These are phyloP conservation scores for Pythium graminicola DNA, from an alignment of 352 stramenopile species.

Conservation along the genomic window DNA sequence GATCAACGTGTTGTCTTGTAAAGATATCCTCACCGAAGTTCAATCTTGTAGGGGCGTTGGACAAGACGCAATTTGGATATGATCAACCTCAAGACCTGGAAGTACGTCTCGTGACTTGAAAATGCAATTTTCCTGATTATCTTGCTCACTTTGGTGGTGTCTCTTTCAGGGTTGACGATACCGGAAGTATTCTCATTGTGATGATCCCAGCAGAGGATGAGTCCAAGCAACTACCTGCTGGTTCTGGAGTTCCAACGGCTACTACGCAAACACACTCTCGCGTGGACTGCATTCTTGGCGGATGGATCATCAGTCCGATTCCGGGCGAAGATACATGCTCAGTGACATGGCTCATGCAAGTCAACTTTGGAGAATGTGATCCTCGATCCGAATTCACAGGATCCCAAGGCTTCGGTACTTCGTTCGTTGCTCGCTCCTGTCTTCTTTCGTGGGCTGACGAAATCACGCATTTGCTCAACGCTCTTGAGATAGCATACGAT, in stretches of 20 bases:
- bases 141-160: background rate
- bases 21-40: too few relatives aligned
- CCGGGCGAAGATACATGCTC: slow-evolving; percentile 52
- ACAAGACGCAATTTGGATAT: slow-evolving; percentile 36
- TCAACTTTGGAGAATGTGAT: slow-evolving; percentile 62
- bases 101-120: slow-evolving; percentile 26
- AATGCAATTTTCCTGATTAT: too few relatives aligned
- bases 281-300: slow-evolving; percentile 60
- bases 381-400: slow-evolving; percentile 47
- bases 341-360: slow-evolving; percentile 76
- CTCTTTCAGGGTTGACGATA: slow-evolving; percentile 48
- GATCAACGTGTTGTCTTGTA: too few relatives aligned
- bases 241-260: background rate
- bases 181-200: slow-evolving; percentile 51
- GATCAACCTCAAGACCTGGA: slow-evolving; percentile 62
- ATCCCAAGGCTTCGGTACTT: slow-evolving; percentile 25
- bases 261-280: slow-evolving; percentile 13
- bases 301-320: slow-evolving; percentile 59
- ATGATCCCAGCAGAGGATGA: slow-evolving; percentile 56
- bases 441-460: slow-evolving; percentile 52
- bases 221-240: slow-evolving; percentile 12
- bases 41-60: slow-evolving; percentile 30
- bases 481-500: slow-evolving; percentile 44
- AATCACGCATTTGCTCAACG: slow-evolving; percentile 34
- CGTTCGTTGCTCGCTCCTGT: slow-evolving; percentile 30